Base-by-base conservation (phyloP, 768 basidiomycete genomes). In the Phlebiopsis flavidoalba region DNA sequence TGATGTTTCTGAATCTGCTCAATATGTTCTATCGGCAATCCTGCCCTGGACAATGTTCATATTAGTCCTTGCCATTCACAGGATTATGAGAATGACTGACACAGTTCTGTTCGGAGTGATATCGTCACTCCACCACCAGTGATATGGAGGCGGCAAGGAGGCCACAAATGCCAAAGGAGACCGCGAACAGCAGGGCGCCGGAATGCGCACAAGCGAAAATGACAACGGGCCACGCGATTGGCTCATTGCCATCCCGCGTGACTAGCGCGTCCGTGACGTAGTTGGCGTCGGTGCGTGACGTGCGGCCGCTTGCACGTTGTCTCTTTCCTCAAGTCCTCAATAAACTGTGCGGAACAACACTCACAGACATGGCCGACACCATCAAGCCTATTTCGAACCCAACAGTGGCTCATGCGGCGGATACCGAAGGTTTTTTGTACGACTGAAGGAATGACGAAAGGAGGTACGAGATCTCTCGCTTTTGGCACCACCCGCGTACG, bases 391-490 rank as follows among this genome's bases (percentile, higher is more conserved):
- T 61, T n/a, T 66, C n/a, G 67, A n/a, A 65, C 0, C 62, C 65
- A 1, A 56, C 69, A 3, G 60, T 65, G 36, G 75, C 75, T 2
- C 80, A 80, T 64, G 72, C 77, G 47, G 83, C 80, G 19, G 88
- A 90, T 64, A 80, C 79, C n/a, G 80, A 86, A n/a, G n/a, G 63
- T 84, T 81, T 68, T 81, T 90, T 35, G 81, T 88, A 47, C 83
- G 87, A 49, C 79, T n/a, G n/a, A 84, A 59, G 78, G 84, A 47
- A 83, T 85, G 81, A 80, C 74, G 33, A 80, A 83, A 66, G 88
- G 88, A 31, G n/a, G n/a, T 91, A 89, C 69, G 86, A 89, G 66
- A 62, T 84, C 46, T 81, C 58, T 91, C 90, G 6, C 65, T 89
- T 26, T 63, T 90, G 46, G 76, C 79, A 0, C 88, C 88, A 12